Evolutionary conservation across 208 protist species (phyloP).

Genomic region (Acanthamoeba rhysodes): DNA sequence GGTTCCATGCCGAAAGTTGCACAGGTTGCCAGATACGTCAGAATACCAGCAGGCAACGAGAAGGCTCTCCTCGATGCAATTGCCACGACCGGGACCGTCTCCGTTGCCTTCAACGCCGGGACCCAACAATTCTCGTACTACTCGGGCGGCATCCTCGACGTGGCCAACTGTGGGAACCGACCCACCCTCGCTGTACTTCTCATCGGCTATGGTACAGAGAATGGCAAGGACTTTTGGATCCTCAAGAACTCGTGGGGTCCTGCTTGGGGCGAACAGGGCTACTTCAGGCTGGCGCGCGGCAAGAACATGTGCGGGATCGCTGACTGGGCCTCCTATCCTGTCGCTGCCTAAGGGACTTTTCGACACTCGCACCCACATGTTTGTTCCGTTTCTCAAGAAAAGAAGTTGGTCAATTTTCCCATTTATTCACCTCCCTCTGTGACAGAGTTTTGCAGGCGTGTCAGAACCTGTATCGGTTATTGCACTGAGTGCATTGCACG

Average conservation of each 20-base stretch:
- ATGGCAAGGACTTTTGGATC: slow-evolving; percentile 86
- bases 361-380: too few species aligned
- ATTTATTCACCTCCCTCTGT: too few species aligned
- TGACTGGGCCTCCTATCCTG: slow-evolving; percentile 31
- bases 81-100: slow-evolving; percentile 90
- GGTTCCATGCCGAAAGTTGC: slow-evolving; percentile 87
- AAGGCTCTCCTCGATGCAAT: slow-evolving; percentile 83
- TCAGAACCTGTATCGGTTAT: too few species aligned
- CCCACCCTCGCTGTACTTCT: slow-evolving; percentile 89
- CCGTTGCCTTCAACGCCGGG: slow-evolving; percentile 95
- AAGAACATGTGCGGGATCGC: slow-evolving; percentile 62
- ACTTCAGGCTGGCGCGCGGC: slow-evolving; percentile 2
- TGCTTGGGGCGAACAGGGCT: neutral
- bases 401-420: too few species aligned
- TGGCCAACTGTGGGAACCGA: slow-evolving; percentile 85
- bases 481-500: too few species aligned
- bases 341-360: too few species aligned
- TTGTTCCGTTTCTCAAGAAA: too few species aligned
- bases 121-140: slow-evolving; percentile 91
- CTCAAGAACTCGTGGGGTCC: slow-evolving; percentile 80
- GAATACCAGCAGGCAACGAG: slow-evolving; percentile 90
- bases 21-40: slow-evolving; percentile 89
- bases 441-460: too few species aligned
- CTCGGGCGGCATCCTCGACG: slow-evolving; percentile 91
- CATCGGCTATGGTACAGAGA: slow-evolving; percentile 88